phyloP scores from a whole-genome alignment of 352 stramenopile genomes.

The Phytophthora lateralis region DNA sequence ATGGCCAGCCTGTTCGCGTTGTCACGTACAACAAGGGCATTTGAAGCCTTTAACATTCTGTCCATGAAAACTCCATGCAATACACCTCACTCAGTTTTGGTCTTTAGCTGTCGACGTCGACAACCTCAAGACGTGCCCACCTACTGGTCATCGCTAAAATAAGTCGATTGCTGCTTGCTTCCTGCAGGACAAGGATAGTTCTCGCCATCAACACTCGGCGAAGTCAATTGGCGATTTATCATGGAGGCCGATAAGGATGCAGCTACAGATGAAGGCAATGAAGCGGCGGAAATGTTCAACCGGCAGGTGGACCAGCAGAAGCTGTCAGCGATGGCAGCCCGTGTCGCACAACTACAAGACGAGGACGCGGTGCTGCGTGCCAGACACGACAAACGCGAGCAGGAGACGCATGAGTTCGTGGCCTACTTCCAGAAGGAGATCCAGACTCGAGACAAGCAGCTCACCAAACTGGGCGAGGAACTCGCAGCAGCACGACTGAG shows the following conservation, averaged over 20 bases:
- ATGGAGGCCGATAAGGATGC: constrained; percentile 26
- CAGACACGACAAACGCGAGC: constrained; percentile 87
- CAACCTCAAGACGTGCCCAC: neutral
- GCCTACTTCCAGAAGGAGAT: constrained; percentile 95
- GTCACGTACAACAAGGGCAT: constrained; percentile 89
- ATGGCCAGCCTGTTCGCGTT: constrained; percentile 59
- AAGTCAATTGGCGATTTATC: neutral
- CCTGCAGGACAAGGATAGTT: constrained; percentile 12
- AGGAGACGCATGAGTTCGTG: constrained; percentile 95
- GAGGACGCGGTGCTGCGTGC: constrained; percentile 84
- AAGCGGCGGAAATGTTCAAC: constrained; percentile 65
- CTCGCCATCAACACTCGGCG: constrained; percentile 3
- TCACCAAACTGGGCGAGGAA: constrained; percentile 85
- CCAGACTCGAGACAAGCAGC: constrained; percentile 78
- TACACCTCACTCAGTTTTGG: constrained; percentile 7
- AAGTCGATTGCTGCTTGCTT: neutral
- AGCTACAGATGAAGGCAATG: constrained; percentile 17
- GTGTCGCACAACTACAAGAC: constrained; percentile 62
- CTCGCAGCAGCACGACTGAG: constrained; percentile 63
- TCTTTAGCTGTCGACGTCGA: constrained; percentile 1
- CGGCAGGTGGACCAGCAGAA: constrained; percentile 69
- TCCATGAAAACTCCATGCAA: constrained; percentile 1
- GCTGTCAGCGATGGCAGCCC: constrained; percentile 62
- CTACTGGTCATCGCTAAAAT: constrained; percentile 9
- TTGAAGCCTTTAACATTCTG: neutral